Base-by-base conservation (phyloP, 2,329 filamentous ascomycete genomes). In the Chrysosporium queenslandicum region DNA sequence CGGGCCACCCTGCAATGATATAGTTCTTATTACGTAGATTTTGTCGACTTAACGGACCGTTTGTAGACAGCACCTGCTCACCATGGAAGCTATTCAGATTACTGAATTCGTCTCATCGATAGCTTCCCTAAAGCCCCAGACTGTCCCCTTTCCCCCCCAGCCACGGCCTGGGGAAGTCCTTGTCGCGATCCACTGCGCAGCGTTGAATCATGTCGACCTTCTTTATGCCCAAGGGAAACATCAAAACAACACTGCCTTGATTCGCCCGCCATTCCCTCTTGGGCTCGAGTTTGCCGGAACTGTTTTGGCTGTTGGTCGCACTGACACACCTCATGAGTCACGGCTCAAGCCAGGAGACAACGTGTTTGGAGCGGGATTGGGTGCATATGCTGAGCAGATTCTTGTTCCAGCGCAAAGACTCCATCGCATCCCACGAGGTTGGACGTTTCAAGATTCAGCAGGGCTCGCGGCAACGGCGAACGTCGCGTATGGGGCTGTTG, bases 271-370 rank as follows among this genome's bases (percentile, higher is more conserved):
- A 0, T 82, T 83, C 64, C 73, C 71, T 1, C 71, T 81, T 0
- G 79, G 79, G 11, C 76, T 77, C n/a, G 79, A 82, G 60, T 82
- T 82, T 59, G 69, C 77, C 0, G 79, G 79, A n/a, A 66, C 73
- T 1, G 68, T 82, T 1, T 55, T 73, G 30, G 64, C 64, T 2
- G 61, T 71, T 0, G 70, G 74, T 0, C 18, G 62, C 4, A 25
- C 29, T 1, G 53, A 46, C 0, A 21, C 42, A 2, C 2, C 25
- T 21, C 14, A 51, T 40, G 43, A 34, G 9, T 46, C 52, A 4
- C 47, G 53, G 12, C 74, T 77, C 54, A 61, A 61, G 20, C 65
- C 66, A 2, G 78, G 78, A 5, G 74, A 78, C 41, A 65, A 69
- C 14, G 77, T 82, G 23, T 82, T 80, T 58, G 80, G 79, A 7